These are phyloP conservation scores for Whalleya microplaca DNA, from an alignment of 2,329 filamentous ascomycete genomes.

Conservation along the genomic window DNA sequence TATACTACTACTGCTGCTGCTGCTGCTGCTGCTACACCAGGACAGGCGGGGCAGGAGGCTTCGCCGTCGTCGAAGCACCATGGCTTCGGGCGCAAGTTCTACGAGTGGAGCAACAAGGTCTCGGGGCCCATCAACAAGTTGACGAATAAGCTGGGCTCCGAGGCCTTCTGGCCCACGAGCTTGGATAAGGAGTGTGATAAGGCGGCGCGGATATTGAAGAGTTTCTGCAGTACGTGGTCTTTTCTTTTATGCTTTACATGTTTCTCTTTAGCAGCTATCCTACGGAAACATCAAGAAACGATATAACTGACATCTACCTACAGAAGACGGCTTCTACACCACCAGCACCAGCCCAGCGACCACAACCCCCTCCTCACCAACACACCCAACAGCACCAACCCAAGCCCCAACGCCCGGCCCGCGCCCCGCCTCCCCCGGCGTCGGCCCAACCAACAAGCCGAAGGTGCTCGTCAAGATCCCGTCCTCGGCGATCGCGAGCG, in stretches of 20 bases:
- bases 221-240: constrained; percentile 74
- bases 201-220: constrained; percentile 79
- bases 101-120: constrained; percentile 41
- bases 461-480: constrained; percentile 60
- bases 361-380: constrained; percentile 7
- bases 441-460: constrained; percentile 39
- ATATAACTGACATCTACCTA: constrained; percentile 6
- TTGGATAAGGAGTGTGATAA: constrained; percentile 92
- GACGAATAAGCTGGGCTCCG: constrained; percentile 79
- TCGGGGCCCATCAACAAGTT: constrained; percentile 79
- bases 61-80: constrained; percentile 14
- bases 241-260: not conserved
- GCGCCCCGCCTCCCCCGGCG: constrained; percentile 1
- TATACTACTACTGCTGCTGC: not conserved
- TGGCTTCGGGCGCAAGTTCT: constrained; percentile 22
- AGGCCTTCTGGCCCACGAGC: constrained; percentile 84
- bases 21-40: not conserved
- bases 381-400: too few relatives aligned
- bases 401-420: too few relatives aligned
- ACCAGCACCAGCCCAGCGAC: constrained; percentile 17
- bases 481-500: constrained; percentile 63
- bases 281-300: not conserved
- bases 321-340: constrained; percentile 59
- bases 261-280: not conserved
- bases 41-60: not conserved